phyloP scores from a whole-genome alignment of 2,329 filamentous ascomycete genomes.

The Rutstroemia sydowiana region DNA sequence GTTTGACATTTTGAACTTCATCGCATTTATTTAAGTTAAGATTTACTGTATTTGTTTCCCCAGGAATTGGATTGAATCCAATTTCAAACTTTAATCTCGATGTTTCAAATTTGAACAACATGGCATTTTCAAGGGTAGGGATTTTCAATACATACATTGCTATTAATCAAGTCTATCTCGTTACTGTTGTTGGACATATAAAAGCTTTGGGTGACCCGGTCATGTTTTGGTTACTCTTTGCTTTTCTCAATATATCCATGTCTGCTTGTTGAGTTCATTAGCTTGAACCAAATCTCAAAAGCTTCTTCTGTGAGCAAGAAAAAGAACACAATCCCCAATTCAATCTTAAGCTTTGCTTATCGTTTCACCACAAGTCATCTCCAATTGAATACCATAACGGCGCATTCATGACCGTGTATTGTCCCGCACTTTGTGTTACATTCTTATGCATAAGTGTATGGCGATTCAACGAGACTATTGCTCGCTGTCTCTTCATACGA shows the following conservation, averaged over 20 bases:
- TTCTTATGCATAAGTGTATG: background rate
- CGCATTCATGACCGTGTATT: background rate
- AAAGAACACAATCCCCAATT: too few relatives aligned
- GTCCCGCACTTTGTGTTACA: slow-evolving; percentile 4
- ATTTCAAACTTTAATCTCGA: background rate
- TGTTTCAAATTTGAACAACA: background rate
- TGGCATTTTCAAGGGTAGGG: background rate
- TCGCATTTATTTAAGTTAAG: background rate
- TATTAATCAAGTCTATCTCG: too few relatives aligned
- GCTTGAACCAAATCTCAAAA: too few relatives aligned
- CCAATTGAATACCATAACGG: background rate
- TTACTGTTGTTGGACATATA: background rate
- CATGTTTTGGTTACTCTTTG: too few relatives aligned
- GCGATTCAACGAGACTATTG: too few relatives aligned
- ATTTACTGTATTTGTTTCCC: background rate
- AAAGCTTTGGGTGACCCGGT: background rate
- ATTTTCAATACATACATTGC: too few relatives aligned
- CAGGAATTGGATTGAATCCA: background rate
- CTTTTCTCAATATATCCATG: too few relatives aligned
- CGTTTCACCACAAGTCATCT: background rate
- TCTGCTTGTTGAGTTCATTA: too few relatives aligned
- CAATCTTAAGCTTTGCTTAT: background rate
- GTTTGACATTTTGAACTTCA: background rate
- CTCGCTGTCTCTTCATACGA: too few relatives aligned
- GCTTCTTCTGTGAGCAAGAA: too few relatives aligned